phyloP scores from a whole-genome alignment of 345 rosid genomes.

The Lumnitzera racemosa region DNA sequence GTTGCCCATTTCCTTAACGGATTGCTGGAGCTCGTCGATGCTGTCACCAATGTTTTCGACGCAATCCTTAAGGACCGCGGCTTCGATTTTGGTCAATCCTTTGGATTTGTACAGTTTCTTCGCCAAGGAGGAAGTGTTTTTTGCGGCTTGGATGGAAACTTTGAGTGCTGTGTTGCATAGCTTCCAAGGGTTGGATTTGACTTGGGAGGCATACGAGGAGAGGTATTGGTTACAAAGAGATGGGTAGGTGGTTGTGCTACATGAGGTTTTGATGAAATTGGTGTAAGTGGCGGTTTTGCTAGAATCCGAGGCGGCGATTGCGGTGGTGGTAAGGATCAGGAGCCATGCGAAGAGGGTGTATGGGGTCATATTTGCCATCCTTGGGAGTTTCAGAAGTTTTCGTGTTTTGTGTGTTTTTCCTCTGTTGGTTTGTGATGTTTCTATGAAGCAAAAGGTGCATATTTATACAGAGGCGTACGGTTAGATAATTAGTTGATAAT shows the following conservation, averaged over 20 bases:
- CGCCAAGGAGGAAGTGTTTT: slow-evolving; percentile 17
- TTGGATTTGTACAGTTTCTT: slow-evolving; percentile 20
- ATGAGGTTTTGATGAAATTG: slow-evolving; percentile 39
- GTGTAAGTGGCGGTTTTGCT: slow-evolving; percentile 21
- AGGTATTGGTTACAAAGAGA: slow-evolving; percentile 46
- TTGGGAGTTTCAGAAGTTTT: too few relatives aligned
- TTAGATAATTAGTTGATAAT: too few relatives aligned
- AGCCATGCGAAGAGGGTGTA: not conserved
- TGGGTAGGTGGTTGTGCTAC: slow-evolving; percentile 50
- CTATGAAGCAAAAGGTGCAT: too few relatives aligned
- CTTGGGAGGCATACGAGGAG: slow-evolving; percentile 33
- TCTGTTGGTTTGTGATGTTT: too few relatives aligned
- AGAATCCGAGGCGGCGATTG: slow-evolving; percentile 9
- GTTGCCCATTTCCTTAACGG: slow-evolving; percentile 28
- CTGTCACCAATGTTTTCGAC: slow-evolving; percentile 32
- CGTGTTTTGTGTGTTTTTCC: too few relatives aligned
- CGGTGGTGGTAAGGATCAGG: not conserved
- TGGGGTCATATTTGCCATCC: too few relatives aligned
- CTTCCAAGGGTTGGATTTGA: slow-evolving; percentile 42
- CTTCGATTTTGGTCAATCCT: slow-evolving; percentile 26
- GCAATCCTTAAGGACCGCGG: slow-evolving; percentile 43
- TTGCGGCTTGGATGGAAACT: slow-evolving; percentile 34
- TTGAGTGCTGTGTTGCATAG: slow-evolving; percentile 46
- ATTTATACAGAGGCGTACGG: too few relatives aligned
- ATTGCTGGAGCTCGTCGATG: slow-evolving; percentile 44